Evolutionary conservation across 1,284 basidiomycete species (phyloP).

Genomic region (Cutaneotrichosporon cyanovorans): DNA sequence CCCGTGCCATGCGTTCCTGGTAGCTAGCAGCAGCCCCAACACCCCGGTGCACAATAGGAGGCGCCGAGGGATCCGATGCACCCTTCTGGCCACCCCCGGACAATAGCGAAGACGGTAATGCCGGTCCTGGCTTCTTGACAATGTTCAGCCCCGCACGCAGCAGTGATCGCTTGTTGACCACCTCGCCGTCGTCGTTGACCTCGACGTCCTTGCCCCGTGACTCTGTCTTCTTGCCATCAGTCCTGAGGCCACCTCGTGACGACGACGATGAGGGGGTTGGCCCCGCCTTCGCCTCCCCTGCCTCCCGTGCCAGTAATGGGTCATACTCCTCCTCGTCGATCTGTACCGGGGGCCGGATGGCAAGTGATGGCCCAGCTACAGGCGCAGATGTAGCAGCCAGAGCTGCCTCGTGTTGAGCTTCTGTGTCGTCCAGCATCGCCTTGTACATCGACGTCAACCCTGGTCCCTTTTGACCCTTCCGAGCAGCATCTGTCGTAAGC

Average conservation of each 20-base stretch:
- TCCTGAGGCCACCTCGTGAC: background rate
- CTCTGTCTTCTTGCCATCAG: background rate
- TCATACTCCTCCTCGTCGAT: constrained; percentile 43
- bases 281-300: constrained; percentile 1
- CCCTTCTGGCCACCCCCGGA: constrained; percentile 39
- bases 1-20: constrained; percentile 70
- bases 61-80: constrained; percentile 46
- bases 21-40: constrained; percentile 70
- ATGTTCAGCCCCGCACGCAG: constrained; percentile 88
- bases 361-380: constrained; percentile 54
- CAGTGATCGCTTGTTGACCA: constrained; percentile 90
- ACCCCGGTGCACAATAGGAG: constrained; percentile 52
- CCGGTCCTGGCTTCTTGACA: constrained; percentile 42
- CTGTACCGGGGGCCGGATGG: constrained; percentile 19
- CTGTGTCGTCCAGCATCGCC: constrained; percentile 69
- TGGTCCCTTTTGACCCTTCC: constrained; percentile 50
- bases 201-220: constrained; percentile 77
- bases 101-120: constrained; percentile 26
- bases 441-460: constrained; percentile 85
- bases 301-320: constrained; percentile 35
- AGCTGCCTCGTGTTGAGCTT: constrained; percentile 72
- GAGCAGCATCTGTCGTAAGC: constrained; percentile 55
- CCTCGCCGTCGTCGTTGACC: constrained; percentile 93
- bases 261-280: background rate
- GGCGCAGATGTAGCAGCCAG: constrained; percentile 54